phyloP scores from a whole-genome alignment of 176 grass and related monocot species.

The Ensete ventricosum region DNA sequence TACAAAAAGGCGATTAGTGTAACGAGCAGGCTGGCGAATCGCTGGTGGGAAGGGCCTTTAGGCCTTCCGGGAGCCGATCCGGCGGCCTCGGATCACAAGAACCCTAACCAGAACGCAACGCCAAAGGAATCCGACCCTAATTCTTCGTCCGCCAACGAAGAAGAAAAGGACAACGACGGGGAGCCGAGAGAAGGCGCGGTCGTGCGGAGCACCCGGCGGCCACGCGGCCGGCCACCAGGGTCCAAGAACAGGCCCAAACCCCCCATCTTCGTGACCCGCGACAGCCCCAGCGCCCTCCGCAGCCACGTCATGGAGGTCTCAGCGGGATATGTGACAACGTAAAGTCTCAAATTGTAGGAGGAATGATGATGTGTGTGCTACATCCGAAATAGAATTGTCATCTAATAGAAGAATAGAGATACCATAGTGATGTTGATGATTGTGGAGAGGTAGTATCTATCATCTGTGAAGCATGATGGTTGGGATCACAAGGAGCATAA shows the following conservation, averaged over 20 bases:
- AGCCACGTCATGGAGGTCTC: slow-evolving; percentile 80
- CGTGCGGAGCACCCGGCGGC: slow-evolving; percentile 46
- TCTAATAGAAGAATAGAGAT: too few relatives aligned
- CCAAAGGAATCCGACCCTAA: background rate
- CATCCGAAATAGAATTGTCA: too few relatives aligned
- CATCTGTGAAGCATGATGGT: too few relatives aligned
- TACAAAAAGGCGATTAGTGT: background rate
- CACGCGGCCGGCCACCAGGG: slow-evolving; percentile 56
- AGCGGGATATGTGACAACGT: too few relatives aligned
- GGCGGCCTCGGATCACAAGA: slow-evolving; percentile 14
- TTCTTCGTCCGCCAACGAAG: background rate
- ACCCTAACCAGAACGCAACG: slow-evolving; percentile 25
- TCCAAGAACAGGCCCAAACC: slow-evolving; percentile 90
- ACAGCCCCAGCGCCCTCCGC: slow-evolving; percentile 74
- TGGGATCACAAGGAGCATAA: too few relatives aligned
- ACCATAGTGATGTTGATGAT: too few relatives aligned
- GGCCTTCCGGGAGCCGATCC: slow-evolving; percentile 24
- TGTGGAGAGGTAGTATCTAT: too few relatives aligned
- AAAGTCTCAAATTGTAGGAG: too few relatives aligned
- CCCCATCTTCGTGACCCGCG: slow-evolving; percentile 73
- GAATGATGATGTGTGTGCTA: too few relatives aligned
- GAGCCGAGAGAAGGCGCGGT: slow-evolving; percentile 60
- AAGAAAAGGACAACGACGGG: slow-evolving; percentile 21
- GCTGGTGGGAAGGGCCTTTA: slow-evolving; percentile 58
- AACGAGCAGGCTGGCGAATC: slow-evolving; percentile 43